Conservation (phyloP, 2,329 filamentous ascomycete species). For the Sporothrix phasma region DNA sequence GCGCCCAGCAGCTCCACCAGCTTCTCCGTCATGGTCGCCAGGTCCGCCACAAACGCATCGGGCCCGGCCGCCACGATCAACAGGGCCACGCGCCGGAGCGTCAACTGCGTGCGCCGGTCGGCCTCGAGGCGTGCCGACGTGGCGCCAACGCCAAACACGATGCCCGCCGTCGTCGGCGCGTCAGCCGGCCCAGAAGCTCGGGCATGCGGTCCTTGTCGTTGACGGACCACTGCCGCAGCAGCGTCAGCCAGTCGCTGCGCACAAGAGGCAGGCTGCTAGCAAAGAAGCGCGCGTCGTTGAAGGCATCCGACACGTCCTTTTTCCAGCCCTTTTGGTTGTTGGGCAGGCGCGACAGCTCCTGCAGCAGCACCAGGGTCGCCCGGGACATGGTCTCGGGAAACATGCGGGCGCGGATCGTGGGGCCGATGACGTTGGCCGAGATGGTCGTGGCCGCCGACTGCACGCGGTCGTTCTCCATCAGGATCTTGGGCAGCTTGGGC, state of each 20-base stretch:
- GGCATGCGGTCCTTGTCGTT: constrained; percentile 81
- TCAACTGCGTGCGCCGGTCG: constrained; percentile 84
- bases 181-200: constrained; percentile 69
- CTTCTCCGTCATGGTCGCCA: constrained; percentile 67
- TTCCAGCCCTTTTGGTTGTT: constrained; percentile 84
- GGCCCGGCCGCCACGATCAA: constrained; percentile 66
- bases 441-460: constrained; percentile 68
- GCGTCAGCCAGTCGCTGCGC: constrained; percentile 60
- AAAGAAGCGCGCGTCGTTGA: constrained; percentile 84
- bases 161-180: constrained; percentile 82
- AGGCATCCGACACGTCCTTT: constrained; percentile 83
- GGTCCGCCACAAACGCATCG: constrained; percentile 71
- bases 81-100: constrained; percentile 70
- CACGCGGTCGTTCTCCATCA: constrained; percentile 79
- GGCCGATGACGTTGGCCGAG: constrained; percentile 71
- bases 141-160: constrained; percentile 97
- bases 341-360: constrained; percentile 65
- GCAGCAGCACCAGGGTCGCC: constrained; percentile 61
- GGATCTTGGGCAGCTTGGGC: constrained; percentile 68
- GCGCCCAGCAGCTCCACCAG: constrained; percentile 77
- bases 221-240: constrained; percentile 74
- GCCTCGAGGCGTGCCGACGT: constrained; percentile 90
- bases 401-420: constrained; percentile 68
- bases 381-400: constrained; percentile 79
- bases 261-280: constrained; percentile 56